Evolutionary conservation across 139 green algal species (phyloP), one percentile per base, ranked within the genome.

Genomic region (Chlamydomonas urium): DNA sequence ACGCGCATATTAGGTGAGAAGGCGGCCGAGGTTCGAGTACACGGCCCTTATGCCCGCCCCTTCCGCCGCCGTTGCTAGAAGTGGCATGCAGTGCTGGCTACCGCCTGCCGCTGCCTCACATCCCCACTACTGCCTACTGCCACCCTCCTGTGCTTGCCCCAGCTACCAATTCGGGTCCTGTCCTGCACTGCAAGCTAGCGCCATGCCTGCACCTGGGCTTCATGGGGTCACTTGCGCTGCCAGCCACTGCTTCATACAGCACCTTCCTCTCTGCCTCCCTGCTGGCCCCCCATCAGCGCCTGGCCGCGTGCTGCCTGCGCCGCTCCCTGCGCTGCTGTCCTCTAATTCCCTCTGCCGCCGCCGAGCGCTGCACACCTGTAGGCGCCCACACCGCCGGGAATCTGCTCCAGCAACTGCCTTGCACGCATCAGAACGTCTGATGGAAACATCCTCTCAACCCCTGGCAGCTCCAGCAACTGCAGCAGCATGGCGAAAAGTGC

Each of bases 391-490:
- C 90, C 89, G 1, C 91, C 92, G 0, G 81, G 81, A 28, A 94
- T 93, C 29, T 72, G 76, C 10, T 58, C 73, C 34, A 96, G 72
- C 47, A 95, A 87, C 38, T 91, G 62, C n/a, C 83, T 80, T 0
- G 93, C 92, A 0, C 88, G 86, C 29, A 75, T 76, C 4, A 97
- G 83, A 1, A 88, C 93, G 65, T 98, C 94, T 0, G 61, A 2
- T 0, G 93, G 93, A 61, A 96, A 98, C 23, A 94, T 37, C 50
- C 85, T 77, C 24, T 67, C 50, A 4, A 88, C 80, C 0, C 89
- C 35, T 0, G 86, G 85, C 38, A 88, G 53, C 19, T 94, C 75
- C 34, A 97, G 66, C 38, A 98, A 72, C 83, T 93, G 83, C 37
- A 65, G 6, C 0, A 26, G 38, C 2, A 38, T 31, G 65, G 3